Evolutionary conservation across 345 rosid genomes (phyloP), one percentile per base, ranked within the genome.

Genomic region (Arabis alpina): DNA sequence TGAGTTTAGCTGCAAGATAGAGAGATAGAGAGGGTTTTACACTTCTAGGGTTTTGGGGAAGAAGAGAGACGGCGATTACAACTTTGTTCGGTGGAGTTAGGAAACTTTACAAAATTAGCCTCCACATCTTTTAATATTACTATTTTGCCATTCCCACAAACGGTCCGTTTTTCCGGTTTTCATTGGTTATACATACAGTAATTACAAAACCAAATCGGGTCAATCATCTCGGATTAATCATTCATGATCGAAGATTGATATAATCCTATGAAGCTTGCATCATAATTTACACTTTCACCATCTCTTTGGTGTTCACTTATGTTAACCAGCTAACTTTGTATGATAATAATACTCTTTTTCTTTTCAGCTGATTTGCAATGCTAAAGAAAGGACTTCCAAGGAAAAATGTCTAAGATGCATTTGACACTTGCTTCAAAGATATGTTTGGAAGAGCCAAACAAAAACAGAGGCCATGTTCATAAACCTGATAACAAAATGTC

Each of bases 1-100:
- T 19, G 1, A 34, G 65, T 12, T 32, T 5, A 54, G 8, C 68
- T 66, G 44, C 37, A 34, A 34, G 32, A 28, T 2, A 37, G 72
- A 45, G 63, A 54, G 39, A 49, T 10, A 28, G 36, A 57, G 61
- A 56, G 53, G 56, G 70, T 76, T 68, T 69, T 5, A 62, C 40
- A 49, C 2, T 55, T 47, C 66, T 76, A 76, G 79, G 79, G 79
- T 76, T 76, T 76, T 34, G 64, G 41, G 53, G 28, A 25, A 60
- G 57, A 58, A 24, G 43, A 59, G 42, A 36, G 69, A 53, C 61
- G 61, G 75, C 68, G 42, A 19, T 28, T 32, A 41, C 44, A 55
- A 14, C 8, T 44, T 36, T 25, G 36, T 19, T 61, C 42, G 28
- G 66, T 50, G 50, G 40, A 27, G 36, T 51, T 42, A 19, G 3